phyloP scores from a whole-genome alignment of 2,329 filamentous ascomycete genomes.

The Clarireedia sp. region DNA sequence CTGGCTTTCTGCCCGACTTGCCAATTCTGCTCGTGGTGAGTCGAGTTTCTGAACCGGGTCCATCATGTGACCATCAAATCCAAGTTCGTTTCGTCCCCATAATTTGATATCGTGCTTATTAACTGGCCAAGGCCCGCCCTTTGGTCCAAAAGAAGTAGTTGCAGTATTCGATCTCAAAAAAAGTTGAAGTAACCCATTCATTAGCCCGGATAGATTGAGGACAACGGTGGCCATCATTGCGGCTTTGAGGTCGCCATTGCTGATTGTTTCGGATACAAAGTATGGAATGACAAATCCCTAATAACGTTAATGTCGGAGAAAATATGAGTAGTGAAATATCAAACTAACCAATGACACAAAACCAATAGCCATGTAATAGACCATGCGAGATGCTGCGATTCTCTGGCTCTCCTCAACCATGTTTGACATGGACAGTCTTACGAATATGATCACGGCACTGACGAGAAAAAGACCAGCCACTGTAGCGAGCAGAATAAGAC shows the following conservation, averaged over 20 bases:
- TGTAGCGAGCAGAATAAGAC: slow-evolving; percentile 45
- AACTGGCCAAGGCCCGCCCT: slow-evolving; percentile 39
- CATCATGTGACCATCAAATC: slow-evolving; percentile 22
- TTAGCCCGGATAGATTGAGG: slow-evolving; percentile 56
- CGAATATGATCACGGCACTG: slow-evolving; percentile 46
- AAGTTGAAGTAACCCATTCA: slow-evolving; percentile 57
- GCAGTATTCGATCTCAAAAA: slow-evolving; percentile 57
- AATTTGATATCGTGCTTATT: slow-evolving; percentile 41
- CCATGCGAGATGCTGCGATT: slow-evolving; percentile 59
- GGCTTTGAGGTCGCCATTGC: slow-evolving; percentile 38
- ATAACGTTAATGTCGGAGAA: slow-evolving; percentile 23
- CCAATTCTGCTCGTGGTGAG: slow-evolving; percentile 11
- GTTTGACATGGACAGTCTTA: slow-evolving; percentile 46
- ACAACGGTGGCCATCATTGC: slow-evolving; percentile 59
- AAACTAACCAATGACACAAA: slow-evolving; percentile 49
- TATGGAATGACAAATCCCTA: slow-evolving; percentile 55
- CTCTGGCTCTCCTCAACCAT: slow-evolving; percentile 52
- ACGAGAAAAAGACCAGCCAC: slow-evolving; percentile 44
- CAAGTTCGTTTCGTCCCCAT: slow-evolving; percentile 35
- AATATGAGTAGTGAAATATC: slow-evolving; percentile 5
- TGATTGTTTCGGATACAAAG: slow-evolving; percentile 50
- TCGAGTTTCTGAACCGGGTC: slow-evolving; percentile 23
- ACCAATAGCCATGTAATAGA: slow-evolving; percentile 53
- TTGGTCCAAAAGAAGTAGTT: slow-evolving; percentile 44
- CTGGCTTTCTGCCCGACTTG: slow-evolving; percentile 17